phyloP scores from a whole-genome alignment of 2,329 filamentous ascomycete species.

The Thermothelomyces thermophilus region DNA sequence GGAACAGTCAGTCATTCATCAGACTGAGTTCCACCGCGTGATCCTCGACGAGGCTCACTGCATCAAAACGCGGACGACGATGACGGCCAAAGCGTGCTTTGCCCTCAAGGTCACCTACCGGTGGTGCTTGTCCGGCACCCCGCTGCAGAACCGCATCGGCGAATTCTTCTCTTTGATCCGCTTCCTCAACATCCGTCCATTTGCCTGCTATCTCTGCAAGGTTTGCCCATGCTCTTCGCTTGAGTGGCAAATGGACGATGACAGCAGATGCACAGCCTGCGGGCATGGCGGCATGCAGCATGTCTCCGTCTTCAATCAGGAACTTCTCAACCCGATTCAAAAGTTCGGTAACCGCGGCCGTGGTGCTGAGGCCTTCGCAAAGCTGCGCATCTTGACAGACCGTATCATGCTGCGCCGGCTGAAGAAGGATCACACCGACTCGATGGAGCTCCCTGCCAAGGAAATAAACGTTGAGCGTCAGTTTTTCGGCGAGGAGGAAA shows the following conservation, averaged over 20 bases:
- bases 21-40: slow-evolving; percentile 79
- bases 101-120: slow-evolving; percentile 81
- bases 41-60: slow-evolving; percentile 84
- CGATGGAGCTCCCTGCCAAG: slow-evolving; percentile 95
- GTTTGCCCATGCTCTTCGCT: slow-evolving; percentile 71
- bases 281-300: slow-evolving; percentile 45
- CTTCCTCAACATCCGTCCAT: slow-evolving; percentile 82
- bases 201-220: slow-evolving; percentile 92
- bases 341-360: slow-evolving; percentile 53
- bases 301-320: slow-evolving; percentile 62
- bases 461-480: slow-evolving; percentile 87
- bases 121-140: slow-evolving; percentile 93
- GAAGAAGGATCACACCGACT: slow-evolving; percentile 87
- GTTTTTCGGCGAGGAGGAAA: slow-evolving; percentile 94
- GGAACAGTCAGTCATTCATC: slow-evolving; percentile 72
- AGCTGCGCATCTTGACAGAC: slow-evolving; percentile 81
- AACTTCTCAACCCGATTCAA: slow-evolving; percentile 79
- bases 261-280: slow-evolving; percentile 66
- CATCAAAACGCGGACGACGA: slow-evolving; percentile 84
- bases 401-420: slow-evolving; percentile 93
- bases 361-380: slow-evolving; percentile 66
- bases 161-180: slow-evolving; percentile 93
- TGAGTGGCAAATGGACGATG: slow-evolving; percentile 73
- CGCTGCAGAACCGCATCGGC: slow-evolving; percentile 92
- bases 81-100: slow-evolving; percentile 92